A percentile compares a stretch with the other conserved stretches of the same genome.
Evolutionary conservation across 106 monocot species (phyloP).

Genomic region (Ottelia alismoides): DNA sequence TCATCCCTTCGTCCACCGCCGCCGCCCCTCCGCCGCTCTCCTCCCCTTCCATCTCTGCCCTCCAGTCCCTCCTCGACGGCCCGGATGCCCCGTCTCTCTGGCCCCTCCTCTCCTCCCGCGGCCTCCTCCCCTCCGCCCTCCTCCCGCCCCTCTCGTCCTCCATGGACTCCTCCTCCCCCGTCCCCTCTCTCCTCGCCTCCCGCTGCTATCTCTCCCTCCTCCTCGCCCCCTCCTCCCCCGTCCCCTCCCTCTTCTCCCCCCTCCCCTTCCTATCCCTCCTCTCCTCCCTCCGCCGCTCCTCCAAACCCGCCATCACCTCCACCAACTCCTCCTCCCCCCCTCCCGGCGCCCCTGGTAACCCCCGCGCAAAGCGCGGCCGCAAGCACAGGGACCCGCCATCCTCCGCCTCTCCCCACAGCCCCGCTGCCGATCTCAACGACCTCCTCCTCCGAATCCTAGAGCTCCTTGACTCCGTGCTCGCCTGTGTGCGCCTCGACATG

Average conservation of each 20-base stretch:
- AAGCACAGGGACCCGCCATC: slow-evolving; percentile 12
- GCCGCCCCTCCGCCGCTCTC: slow-evolving; percentile 7
- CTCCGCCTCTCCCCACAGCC: not conserved
- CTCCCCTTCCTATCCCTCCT: slow-evolving; percentile 65
- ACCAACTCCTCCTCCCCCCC: not conserved
- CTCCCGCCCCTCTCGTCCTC: slow-evolving; percentile 31
- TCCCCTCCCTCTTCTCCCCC: slow-evolving; percentile 55
- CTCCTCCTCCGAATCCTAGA: slow-evolving; percentile 24
- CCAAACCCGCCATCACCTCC: slow-evolving; percentile 10
- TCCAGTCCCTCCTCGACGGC: slow-evolving; percentile 21
- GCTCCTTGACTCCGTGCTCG: slow-evolving; percentile 30
- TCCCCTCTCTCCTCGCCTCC: slow-evolving; percentile 41
- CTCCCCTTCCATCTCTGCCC: slow-evolving; percentile 14
- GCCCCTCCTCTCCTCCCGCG: slow-evolving; percentile 13
- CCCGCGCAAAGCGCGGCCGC: not conserved
- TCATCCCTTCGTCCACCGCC: no score
- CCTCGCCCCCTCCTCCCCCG: slow-evolving; percentile 45
- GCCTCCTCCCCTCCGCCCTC: slow-evolving; percentile 33
- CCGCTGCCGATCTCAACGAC: not conserved
- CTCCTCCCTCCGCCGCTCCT: slow-evolving; percentile 50
- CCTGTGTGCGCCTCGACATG: slow-evolving; percentile 35
- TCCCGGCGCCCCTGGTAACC: not conserved
- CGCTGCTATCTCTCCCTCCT: slow-evolving; percentile 57
- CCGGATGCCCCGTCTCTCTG: slow-evolving; percentile 17
- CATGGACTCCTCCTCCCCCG: slow-evolving; percentile 36